Percentiles rank a stretch among this genome's conserved stretches.
Conservation (phyloP, 108 stramenopile genomes). For the Nitzschia sp. region DNA sequence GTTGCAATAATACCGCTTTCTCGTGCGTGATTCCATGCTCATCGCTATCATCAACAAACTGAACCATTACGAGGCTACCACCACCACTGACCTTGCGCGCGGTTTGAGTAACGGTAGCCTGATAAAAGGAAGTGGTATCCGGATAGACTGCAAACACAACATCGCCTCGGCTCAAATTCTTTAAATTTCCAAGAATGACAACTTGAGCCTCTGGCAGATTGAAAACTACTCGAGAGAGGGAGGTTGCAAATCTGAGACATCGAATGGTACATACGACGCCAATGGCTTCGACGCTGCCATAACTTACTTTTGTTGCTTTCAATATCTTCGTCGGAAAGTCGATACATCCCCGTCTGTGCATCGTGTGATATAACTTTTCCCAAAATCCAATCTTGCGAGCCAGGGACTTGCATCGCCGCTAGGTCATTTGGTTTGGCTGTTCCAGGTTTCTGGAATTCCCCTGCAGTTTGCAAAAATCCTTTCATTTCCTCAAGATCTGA, state of each 20-base stretch:
- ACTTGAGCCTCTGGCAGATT: constrained; percentile 70
- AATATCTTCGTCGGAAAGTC: constrained; percentile 78
- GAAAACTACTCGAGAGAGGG: constrained; percentile 60
- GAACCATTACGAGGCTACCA: constrained; percentile 68
- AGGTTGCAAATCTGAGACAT: too few relatives aligned
- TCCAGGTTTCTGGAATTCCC: constrained; percentile 40
- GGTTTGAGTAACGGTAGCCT: constrained; percentile 64
- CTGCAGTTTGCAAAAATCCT: constrained; percentile 23
- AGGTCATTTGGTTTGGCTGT: constrained; percentile 62
- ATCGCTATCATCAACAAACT: constrained; percentile 84
- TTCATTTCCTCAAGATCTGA: constrained; percentile 68
- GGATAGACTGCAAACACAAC: constrained; percentile 83
- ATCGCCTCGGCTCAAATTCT: constrained; percentile 54
- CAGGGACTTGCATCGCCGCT: constrained; percentile 75
- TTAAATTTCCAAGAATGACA: constrained; percentile 46
- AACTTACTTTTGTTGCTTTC: constrained; percentile 69
- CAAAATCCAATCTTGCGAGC: constrained; percentile 81
- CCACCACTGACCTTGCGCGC: constrained; percentile 46
- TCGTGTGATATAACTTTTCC: constrained; percentile 78
- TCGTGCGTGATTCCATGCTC: constrained; percentile 79
- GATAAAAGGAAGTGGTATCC: constrained; percentile 87
- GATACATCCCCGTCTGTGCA: constrained; percentile 67
- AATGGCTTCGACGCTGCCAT: too few relatives aligned
- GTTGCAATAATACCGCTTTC: constrained; percentile 71
- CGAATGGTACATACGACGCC: too few relatives aligned